phyloP scores from a whole-genome alignment of 1,284 basidiomycete species.

The Sutorius eximius region DNA sequence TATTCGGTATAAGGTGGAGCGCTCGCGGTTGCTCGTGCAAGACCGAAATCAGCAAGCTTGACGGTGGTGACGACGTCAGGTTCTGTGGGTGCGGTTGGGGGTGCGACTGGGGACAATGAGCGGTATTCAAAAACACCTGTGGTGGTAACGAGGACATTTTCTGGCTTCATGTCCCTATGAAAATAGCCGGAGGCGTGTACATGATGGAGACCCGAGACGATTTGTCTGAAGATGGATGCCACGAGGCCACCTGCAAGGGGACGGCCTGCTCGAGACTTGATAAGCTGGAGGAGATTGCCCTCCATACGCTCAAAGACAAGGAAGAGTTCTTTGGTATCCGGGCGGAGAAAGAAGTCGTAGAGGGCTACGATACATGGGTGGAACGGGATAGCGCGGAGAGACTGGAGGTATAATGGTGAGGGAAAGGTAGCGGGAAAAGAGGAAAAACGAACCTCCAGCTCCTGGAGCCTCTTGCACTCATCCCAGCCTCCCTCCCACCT shows the following conservation, averaged over 20 bases:
- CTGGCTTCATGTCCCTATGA: constrained; percentile 99
- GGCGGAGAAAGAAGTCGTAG: constrained; percentile 97
- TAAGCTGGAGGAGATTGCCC: constrained; percentile 98
- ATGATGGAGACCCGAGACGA: constrained; percentile 87
- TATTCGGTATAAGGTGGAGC: constrained; percentile 97
- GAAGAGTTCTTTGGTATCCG: constrained; percentile 92
- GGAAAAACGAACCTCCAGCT: constrained; percentile 78
- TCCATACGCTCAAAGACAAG: constrained; percentile 99
- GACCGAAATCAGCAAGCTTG: constrained; percentile 98
- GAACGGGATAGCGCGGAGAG: constrained; percentile 88
- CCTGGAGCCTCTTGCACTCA: constrained; percentile 93
- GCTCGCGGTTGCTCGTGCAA: constrained; percentile 88
- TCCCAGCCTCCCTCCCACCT: constrained; percentile 97
- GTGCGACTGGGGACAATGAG: constrained; percentile 64
- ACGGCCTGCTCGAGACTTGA: constrained; percentile 93
- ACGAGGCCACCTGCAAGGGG: constrained; percentile 95
- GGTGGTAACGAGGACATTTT: constrained; percentile 99
- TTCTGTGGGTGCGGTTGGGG: constrained; percentile 65
- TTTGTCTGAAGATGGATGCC: constrained; percentile 93
- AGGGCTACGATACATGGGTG: constrained; percentile 98
- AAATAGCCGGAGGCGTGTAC: constrained; percentile 95
- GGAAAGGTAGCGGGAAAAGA: constrained; percentile 8
- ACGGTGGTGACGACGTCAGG: constrained; percentile 96
- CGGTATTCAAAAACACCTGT: constrained; percentile 95
- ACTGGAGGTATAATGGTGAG: constrained; percentile 50